These are phyloP conservation scores for Clarireedia monteithiana DNA, from an alignment of 2,329 filamentous ascomycete species.

Conservation along the genomic window DNA sequence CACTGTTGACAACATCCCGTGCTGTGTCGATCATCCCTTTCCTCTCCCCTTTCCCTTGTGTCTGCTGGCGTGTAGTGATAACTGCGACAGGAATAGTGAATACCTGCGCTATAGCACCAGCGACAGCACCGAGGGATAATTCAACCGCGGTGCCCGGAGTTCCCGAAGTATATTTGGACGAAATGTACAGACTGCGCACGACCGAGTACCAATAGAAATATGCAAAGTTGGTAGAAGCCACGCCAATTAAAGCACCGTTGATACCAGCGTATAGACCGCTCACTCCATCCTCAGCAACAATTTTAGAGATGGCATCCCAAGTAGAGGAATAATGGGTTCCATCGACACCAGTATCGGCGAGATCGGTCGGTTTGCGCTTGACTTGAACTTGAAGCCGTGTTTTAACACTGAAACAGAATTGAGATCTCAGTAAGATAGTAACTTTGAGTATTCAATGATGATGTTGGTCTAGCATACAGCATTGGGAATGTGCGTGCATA, in stretches of 20 bases:
- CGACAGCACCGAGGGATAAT: slow-evolving; percentile 74
- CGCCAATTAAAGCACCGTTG: slow-evolving; percentile 75
- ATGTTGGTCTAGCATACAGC: neutral
- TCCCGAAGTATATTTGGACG: slow-evolving; percentile 47
- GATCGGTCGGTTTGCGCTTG: slow-evolving; percentile 47
- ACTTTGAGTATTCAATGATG: neutral
- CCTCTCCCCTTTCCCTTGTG: slow-evolving; percentile 73
- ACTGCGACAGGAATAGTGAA: slow-evolving; percentile 97
- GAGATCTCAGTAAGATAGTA: neutral
- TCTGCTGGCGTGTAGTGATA: slow-evolving; percentile 93
- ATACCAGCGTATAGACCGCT: slow-evolving; percentile 84
- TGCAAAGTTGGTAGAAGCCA: slow-evolving; percentile 96
- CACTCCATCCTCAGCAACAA: slow-evolving; percentile 72
- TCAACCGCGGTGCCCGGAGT: slow-evolving; percentile 74
- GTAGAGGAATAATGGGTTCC: slow-evolving; percentile 78
- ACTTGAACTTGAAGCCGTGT: slow-evolving; percentile 94
- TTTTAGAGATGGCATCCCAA: slow-evolving; percentile 80
- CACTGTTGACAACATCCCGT: slow-evolving; percentile 78
- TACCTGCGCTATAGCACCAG: slow-evolving; percentile 84
- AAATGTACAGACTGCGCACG: slow-evolving; percentile 72
- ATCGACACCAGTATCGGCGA: slow-evolving; percentile 36
- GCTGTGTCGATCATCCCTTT: slow-evolving; percentile 85
- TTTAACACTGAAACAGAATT: slow-evolving; percentile 65
- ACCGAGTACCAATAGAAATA: slow-evolving; percentile 99
- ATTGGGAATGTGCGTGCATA: slow-evolving; percentile 2